Percentiles rank a stretch among this genome's conserved stretches.
phyloP scores from a whole-genome alignment of 441 rosid genomes.

The Bocquillonia castaneifolia region DNA sequence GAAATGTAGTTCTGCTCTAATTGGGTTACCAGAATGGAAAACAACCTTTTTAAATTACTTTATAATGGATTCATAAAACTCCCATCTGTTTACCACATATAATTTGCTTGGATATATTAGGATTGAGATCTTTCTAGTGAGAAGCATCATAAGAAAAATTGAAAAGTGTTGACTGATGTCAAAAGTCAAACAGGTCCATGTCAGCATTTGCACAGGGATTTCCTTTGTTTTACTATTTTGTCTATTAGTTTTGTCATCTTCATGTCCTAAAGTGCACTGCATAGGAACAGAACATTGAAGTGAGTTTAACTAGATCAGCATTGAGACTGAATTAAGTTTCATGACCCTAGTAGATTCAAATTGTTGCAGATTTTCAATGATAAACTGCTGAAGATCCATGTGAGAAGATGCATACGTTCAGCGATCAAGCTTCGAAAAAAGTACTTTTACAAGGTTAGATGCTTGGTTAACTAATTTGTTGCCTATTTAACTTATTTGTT shows the following conservation, averaged over 20 bases:
- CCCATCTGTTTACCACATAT: background rate
- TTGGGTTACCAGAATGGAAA: background rate
- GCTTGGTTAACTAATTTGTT: background rate
- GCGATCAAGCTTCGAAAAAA: constrained; percentile 88
- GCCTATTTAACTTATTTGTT: background rate
- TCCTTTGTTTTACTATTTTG: background rate
- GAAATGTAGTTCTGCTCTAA: background rate
- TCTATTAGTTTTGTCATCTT: background rate
- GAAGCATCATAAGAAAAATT: background rate
- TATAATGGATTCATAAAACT: background rate
- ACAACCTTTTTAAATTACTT: background rate
- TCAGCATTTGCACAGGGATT: background rate
- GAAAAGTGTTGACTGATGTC: background rate
- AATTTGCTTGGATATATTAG: background rate
- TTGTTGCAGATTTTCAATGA: constrained; percentile 78
- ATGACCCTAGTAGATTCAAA: constrained; percentile 4
- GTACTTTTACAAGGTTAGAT: constrained; percentile 70
- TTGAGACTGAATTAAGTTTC: constrained; percentile 3
- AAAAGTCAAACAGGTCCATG: background rate
- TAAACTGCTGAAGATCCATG: constrained; percentile 64
- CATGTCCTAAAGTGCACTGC: background rate
- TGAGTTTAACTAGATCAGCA: background rate
- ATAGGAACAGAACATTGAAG: background rate
- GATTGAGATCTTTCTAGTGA: background rate
- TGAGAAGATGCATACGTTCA: constrained; percentile 59